Base-by-base conservation (phyloP, 2,329 filamentous ascomycete species). In the Aspergillus hiratsukae region DNA sequence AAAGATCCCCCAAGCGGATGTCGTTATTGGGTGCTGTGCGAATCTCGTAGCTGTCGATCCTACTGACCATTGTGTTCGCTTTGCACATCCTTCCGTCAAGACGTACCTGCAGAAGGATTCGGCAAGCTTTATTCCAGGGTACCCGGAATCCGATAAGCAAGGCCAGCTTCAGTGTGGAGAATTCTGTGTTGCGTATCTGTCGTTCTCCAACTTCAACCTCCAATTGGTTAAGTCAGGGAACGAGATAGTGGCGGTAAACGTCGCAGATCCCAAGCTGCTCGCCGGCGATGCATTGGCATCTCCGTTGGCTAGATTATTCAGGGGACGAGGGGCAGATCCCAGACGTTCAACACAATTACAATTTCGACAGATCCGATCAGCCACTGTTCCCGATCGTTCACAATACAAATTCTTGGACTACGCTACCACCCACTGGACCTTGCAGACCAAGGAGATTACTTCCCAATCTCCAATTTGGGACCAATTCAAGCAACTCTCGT, bases 21-120 rank as follows among this genome's bases (percentile, higher is more conserved):
- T 64, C 14, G 25, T 66, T 9, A 50, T 66, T 31, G 58, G 61
- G 4, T 62, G 61, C 49, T 62, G 60, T 54, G 61, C 61, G 14
- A 66, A 66, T 41, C 62, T 66, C 28, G 53, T 66, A 6, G 52
- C 59, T 1, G n/a, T 58, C 7, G 63, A 66, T 52, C 49, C 51
- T 11, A n/a, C 41, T 10, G 61, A 66, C 29, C 9, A 55, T 14
- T 58, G 54, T 51, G 58, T 61, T 11, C 61, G 61, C 11, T 66
- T 66, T 48, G 62, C 61, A 11, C 62, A 67, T 55, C 52, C 60
- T 1, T 66, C 64, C 1, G 56, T 66, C 14, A 59, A 59, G 23
- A 46, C 58, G 46, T 66, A 62, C 51, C 54, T 67, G 11, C 21
- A 58, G 35, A 62, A 61, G 9, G 17, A 55, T 55, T 37, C 1